Evolutionary conservation across 2,329 filamentous ascomycete genomes (phyloP), one percentile per base, ranked within the genome.

Genomic region (Intubia oerlemansii): DNA sequence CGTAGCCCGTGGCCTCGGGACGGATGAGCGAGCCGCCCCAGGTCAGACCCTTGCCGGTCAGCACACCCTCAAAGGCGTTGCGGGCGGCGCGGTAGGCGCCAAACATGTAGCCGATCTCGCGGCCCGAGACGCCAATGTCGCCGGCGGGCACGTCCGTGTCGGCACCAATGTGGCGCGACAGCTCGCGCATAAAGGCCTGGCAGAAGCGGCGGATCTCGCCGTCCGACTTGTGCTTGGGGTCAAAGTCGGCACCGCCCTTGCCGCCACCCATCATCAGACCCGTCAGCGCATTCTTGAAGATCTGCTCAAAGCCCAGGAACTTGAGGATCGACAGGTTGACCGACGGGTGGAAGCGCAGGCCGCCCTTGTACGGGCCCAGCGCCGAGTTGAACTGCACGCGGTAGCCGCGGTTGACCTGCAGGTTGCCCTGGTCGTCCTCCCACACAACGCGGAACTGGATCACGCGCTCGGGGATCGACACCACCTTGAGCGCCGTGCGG

Each of bases 231-330:
- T 82, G 84, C 70, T 95, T 98, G 53, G 88, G 88, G 57, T 95
- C 82, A 53, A 98, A 95, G 63, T 95, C 88, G 51, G 85, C 75
- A 46, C 88, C 88, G 57, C 88, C 88, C 64, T 95, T 95, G 48
- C 78, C 88, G 59, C 88, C 88, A 40, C 88, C 88, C 72, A 98
- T 93, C 60, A 69, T 80, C 47, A 90, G 58, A 48, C 88, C 88
- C 36, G 88, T 95, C 42, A 95, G 62, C 41, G 88, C 88, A 79
- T 95, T 95, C 70, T 95, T 95, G 68, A 95, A 95, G 59, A 85
- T 90, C 62, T 95, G 88, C 71, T 98, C 88, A 47, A 95, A 95
- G 40, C 85, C 88, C 48, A 98, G 67, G 61, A 95, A 95, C 64
- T 98, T 98, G 45, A 98, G 69, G 46, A 75, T 69, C 37, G 66